Base-by-base conservation (phyloP, 495 filamentous ascomycete genomes). In the Trichoderma parareesei region DNA sequence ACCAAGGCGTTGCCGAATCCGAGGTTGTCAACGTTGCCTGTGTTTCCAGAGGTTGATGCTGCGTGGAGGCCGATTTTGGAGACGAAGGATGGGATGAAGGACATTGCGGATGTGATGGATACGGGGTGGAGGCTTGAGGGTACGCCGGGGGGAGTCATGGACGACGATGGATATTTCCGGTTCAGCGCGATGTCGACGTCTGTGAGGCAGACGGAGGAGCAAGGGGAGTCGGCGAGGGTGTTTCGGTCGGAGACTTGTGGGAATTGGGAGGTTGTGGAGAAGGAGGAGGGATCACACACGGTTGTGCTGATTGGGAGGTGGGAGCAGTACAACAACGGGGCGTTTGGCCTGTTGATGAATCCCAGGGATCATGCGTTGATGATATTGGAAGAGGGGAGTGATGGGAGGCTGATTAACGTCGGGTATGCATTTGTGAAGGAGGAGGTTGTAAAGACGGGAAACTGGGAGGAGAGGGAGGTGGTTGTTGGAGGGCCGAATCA, bases 281-380 rank as follows among this genome's bases (percentile, higher is more conserved):
- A 57, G 53, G 53, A 37, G 27, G 9, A 3, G 6, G 53, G 6
- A 14, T 35, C 53, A 27, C 53, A 57, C 2, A 57, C 1, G 27
- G 53, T 27, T 11, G 53, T 37, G 6, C 18, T 57, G 16, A 37
- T 57, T 0, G 53, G 53, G 0, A 20, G 27, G 3, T 57, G 53
- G 53, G 27, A 37, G 20, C 53, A 57, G 53, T 57, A 57, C 13
- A 57, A 11, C 53, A 57, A 57, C 6, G 53, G 53, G 27, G 53
- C 53, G 27, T 57, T 57, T 57, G 53, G 27, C 1, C 9, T 57
- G 8, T 10, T 57, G 20, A 37, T 33, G 7, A 57, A 57, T 35
- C 53, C 9, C 9, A 10, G 53, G 20, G 27, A 57, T 16, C 53
- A 57, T 3, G 20, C 20, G 10, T 37, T 57, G 53, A 57, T 57